Conservation (phyloP, 768 basidiomycete species). For the Suillus sp. region DNA sequence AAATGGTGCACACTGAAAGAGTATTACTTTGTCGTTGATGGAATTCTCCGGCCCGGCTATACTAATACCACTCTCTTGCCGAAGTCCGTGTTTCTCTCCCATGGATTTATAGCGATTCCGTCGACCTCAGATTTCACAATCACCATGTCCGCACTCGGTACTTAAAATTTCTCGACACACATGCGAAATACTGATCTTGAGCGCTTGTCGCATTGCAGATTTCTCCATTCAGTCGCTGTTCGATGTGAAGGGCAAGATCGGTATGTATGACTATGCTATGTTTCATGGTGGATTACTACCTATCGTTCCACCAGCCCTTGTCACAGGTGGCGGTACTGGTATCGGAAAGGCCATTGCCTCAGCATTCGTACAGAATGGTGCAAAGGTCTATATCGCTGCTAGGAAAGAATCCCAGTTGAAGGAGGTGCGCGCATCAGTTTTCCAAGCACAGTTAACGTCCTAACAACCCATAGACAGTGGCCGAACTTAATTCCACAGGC, state of each 20-base stretch:
- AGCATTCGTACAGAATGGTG: slow-evolving; percentile 83
- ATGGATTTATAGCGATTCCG: background rate
- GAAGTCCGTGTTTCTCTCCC: slow-evolving; percentile 1
- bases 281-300: slow-evolving; percentile 1
- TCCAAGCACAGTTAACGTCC: background rate
- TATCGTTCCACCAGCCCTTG: slow-evolving; percentile 52
- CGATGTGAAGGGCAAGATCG: slow-evolving; percentile 69
- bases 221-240: slow-evolving; percentile 58
- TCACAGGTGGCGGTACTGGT: slow-evolving; percentile 84
- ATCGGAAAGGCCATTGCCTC: slow-evolving; percentile 85
- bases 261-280: slow-evolving; percentile 35
- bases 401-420: slow-evolving; percentile 79
- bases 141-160: slow-evolving; percentile 5
- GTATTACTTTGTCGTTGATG: too few relatives aligned
- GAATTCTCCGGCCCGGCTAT: background rate
- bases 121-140: background rate
- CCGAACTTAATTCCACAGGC: slow-evolving; percentile 60
- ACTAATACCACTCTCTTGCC: background rate
- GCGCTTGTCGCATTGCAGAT: slow-evolving; percentile 36
- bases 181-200: background rate
- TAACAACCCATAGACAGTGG: slow-evolving; percentile 42
- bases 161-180: background rate
- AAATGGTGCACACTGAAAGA: too few relatives aligned
- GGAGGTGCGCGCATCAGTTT: slow-evolving; percentile 47
- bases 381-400: slow-evolving; percentile 87